phyloP scores from a whole-genome alignment of 2,329 filamentous ascomycete genomes.

The Corinectria fuckeliana region DNA sequence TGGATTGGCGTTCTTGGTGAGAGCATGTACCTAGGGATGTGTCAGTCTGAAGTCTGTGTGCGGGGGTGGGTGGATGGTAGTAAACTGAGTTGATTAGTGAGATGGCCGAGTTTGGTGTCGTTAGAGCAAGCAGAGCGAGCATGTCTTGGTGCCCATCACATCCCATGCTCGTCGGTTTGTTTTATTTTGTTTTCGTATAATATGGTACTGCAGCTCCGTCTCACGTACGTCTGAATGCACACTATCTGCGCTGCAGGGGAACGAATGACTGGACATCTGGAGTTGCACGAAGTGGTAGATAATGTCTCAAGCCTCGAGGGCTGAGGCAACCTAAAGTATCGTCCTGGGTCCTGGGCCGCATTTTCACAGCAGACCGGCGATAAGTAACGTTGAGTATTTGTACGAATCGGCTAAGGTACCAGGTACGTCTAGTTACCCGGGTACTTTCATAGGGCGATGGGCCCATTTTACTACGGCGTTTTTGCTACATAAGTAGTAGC shows the following conservation, averaged over 20 bases:
- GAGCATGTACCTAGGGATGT: not conserved
- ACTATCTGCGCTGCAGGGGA: slow-evolving; percentile 5
- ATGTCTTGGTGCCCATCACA: not conserved
- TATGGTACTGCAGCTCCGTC: slow-evolving; percentile 6
- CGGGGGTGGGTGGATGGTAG: slow-evolving; percentile 2
- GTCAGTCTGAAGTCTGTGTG: not conserved
- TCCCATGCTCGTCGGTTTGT: slow-evolving; percentile 5
- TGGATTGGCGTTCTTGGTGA: slow-evolving; percentile 14
- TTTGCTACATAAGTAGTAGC: slow-evolving; percentile 28
- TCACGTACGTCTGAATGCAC: slow-evolving; percentile 7
- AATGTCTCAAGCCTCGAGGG: not conserved
- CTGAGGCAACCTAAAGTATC: not conserved
- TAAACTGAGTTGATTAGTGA: not conserved
- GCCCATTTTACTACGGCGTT: slow-evolving; percentile 33
- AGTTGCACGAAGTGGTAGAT: not conserved
- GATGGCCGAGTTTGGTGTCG: not conserved
- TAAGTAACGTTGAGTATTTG: too few relatives aligned
- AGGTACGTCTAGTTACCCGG: not conserved
- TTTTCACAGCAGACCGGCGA: not conserved
- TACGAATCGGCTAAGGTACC: too few relatives aligned
- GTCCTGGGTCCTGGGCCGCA: not conserved
- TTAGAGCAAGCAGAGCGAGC: too few relatives aligned
- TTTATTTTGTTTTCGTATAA: slow-evolving; percentile 10
- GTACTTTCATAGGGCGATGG: slow-evolving; percentile 8
- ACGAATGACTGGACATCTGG: not conserved